Base-by-base conservation (phyloP, 345 rosid species). In the Alliaria petiolata region DNA sequence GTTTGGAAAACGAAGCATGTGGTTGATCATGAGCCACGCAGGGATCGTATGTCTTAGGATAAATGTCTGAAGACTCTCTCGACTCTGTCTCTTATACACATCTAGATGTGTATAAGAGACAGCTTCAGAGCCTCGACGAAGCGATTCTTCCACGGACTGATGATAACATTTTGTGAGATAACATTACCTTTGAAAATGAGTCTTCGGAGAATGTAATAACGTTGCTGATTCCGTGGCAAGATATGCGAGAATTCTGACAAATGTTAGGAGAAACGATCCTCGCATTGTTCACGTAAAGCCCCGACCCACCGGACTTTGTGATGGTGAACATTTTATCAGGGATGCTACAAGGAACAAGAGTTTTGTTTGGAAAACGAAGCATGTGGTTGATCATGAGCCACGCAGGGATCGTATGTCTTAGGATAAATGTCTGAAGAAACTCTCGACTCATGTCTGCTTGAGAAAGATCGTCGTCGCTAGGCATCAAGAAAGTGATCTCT, bases 311-410 rank as follows among this genome's bases (percentile, higher is more conserved):
- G 3, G 80, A 31, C 42, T 52, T 76, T 3, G 76, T 76, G n/a
- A 76, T 76, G 35, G 80, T 76, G 71, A 56, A 70, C 76, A 76
- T 70, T 40, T 7, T 40, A 57, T 70, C 76, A 28, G 70, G 14
- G 26, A 49, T 8, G 62, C 75, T 76, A 70, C 75, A 56, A 76
- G 80, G 80, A 33, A 76, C 67, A 64, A 76, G 66, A 31, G 80
- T 70, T 28, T 26, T 33, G 71, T 76, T 76, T 1, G 80, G 76
- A 15, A 76, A 76, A 58, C 70, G 80, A 49, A 76, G 71, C 76
- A 76, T 76, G 71, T 76, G 80, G 55, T 76, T 70, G 47, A 76
- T 76, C 80, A 76, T 70, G 15, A 76, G 80, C 80, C 80, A 76
- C 0, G 80, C 80, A 12, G 76, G 76, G 44, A 76, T 76, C 11